phyloP scores from a whole-genome alignment of 208 protist genomes.

The Tetramitus jugosus region DNA sequence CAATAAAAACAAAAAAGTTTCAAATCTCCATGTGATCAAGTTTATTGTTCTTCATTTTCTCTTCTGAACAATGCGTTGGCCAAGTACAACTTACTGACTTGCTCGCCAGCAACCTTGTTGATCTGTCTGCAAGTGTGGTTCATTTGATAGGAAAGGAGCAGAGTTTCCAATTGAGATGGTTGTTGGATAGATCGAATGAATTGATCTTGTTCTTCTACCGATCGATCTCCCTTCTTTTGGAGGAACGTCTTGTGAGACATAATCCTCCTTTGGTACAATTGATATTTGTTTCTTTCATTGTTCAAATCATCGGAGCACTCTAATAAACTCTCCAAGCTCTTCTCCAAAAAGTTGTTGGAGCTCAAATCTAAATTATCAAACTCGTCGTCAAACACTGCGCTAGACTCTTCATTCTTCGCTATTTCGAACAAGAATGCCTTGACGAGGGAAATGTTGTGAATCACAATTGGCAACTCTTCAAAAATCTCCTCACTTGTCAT shows the following conservation, averaged over 20 bases:
- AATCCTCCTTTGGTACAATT: neutral
- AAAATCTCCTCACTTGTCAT: slow-evolving; percentile 10
- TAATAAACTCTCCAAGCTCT: neutral
- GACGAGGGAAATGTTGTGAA: slow-evolving; percentile 4
- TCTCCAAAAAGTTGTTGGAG: neutral
- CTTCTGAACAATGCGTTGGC: neutral
- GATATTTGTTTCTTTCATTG: neutral
- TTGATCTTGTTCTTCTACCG: slow-evolving; percentile 18
- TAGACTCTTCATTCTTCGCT: no score
- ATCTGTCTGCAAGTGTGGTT: neutral
- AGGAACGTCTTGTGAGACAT: neutral
- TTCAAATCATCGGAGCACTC: neutral
- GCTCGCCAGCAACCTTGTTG: neutral
- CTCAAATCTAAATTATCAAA: slow-evolving; percentile 10
- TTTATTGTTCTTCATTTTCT: no score
- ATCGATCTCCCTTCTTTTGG: neutral
- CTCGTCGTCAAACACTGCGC: neutral
- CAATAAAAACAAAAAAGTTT: no score
- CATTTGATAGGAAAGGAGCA: slow-evolving; percentile 4
- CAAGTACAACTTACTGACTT: neutral
- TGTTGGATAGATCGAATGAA: neutral
- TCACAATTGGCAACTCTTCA: slow-evolving; percentile 7
- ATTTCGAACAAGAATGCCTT: neutral
- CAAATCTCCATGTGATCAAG: no score
- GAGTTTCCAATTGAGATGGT: neutral